Evolutionary conservation across 257 asterid species (phyloP).

Genomic region (Cordia subcordata): DNA sequence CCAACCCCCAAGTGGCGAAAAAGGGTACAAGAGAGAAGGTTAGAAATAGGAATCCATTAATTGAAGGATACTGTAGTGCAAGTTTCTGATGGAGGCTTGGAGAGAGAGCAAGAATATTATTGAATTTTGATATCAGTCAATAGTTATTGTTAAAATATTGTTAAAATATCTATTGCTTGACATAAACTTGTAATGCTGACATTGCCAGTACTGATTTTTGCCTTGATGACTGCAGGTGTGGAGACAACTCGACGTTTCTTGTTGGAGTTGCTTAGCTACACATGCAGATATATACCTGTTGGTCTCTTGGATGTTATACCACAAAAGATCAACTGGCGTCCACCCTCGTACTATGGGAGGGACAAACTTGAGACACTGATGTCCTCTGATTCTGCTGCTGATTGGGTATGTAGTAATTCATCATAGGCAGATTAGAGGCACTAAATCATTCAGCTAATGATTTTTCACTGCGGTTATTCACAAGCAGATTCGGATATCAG

Average conservation of each 20-base stretch:
- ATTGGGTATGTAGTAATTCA: slow-evolving; percentile 53
- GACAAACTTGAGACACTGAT: slow-evolving; percentile 90
- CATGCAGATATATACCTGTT: slow-evolving; percentile 81
- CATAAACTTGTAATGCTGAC: too few species aligned
- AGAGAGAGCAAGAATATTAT: too few species aligned
- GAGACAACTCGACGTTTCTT: slow-evolving; percentile 91
- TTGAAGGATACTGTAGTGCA: too few species aligned
- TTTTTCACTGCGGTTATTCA: too few species aligned
- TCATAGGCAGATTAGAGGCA: neutral
- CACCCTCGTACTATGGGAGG: slow-evolving; percentile 83
- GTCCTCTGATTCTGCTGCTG: slow-evolving; percentile 99
- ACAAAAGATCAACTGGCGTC: slow-evolving; percentile 76
- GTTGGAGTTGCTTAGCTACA: slow-evolving; percentile 90
- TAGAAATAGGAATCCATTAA: too few species aligned
- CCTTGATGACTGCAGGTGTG: slow-evolving; percentile 47
- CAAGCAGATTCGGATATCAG: slow-evolving; percentile 80
- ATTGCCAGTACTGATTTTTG: too few species aligned
- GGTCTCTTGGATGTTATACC: slow-evolving; percentile 85
- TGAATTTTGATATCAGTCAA: neutral
- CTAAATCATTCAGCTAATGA: neutral
- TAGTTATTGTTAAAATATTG: too few species aligned
- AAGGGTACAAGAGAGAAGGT: too few species aligned
- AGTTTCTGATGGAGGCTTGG: too few species aligned
- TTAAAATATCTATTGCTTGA: too few species aligned
- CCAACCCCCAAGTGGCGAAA: too few species aligned